Evolutionary conservation across 2,329 filamentous ascomycete genomes (phyloP).

Genomic region (Tetracladium maxilliforme): DNA sequence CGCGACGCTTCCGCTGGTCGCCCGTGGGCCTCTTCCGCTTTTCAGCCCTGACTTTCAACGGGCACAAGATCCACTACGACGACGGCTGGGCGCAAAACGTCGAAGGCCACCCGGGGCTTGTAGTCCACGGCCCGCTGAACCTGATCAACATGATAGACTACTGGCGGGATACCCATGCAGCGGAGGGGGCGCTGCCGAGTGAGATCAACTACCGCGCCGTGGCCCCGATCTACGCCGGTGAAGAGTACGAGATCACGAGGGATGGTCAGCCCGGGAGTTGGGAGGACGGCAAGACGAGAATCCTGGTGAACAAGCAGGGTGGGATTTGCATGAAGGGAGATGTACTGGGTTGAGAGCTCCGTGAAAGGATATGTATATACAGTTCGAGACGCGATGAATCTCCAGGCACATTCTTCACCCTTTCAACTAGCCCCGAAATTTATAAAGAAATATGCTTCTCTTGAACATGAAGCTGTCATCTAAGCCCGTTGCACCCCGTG

Average conservation of each 20-base stretch:
- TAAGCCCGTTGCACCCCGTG: too few relatives aligned
- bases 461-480: too few relatives aligned
- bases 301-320: too few relatives aligned
- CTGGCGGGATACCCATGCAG: slow-evolving; percentile 40
- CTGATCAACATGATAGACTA: slow-evolving; percentile 60
- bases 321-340: too few relatives aligned
- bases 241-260: slow-evolving; percentile 27
- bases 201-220: slow-evolving; percentile 31
- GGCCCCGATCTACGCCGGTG: slow-evolving; percentile 30
- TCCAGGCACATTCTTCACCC: too few relatives aligned
- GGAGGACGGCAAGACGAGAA: too few relatives aligned
- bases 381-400: too few relatives aligned
- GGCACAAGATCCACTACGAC: slow-evolving; percentile 74
- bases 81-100: slow-evolving; percentile 45
- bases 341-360: too few relatives aligned
- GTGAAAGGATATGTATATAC: too few relatives aligned
- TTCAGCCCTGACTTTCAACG: slow-evolving; percentile 75
- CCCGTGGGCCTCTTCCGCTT: slow-evolving; percentile 56
- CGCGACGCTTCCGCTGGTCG: slow-evolving; percentile 24
- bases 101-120: slow-evolving; percentile 54
- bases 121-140: slow-evolving; percentile 72
- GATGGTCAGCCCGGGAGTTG: too few relatives aligned
- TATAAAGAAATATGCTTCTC: too few relatives aligned
- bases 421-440: too few relatives aligned
- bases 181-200: slow-evolving; percentile 21